These are phyloP conservation scores for Fusarium mangiferae DNA, from an alignment of 2,329 filamentous ascomycete genomes.

Conservation along the genomic window DNA sequence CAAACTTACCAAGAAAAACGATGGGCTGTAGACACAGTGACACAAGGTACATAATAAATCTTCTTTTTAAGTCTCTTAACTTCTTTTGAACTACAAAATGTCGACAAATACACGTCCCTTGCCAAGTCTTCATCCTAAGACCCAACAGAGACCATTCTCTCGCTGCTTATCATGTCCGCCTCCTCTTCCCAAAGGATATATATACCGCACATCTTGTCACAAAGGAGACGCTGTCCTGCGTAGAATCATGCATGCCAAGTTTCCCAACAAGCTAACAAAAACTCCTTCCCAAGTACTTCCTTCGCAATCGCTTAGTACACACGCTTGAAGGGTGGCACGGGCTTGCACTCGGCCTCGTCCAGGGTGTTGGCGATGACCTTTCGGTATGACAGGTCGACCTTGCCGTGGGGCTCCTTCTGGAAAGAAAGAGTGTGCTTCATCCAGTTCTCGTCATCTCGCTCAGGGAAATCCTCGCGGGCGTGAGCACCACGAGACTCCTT, in stretches of 20 bases:
- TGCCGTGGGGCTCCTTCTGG: conserved; percentile 91
- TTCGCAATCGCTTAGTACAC: conserved; percentile 71
- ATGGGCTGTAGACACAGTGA: background rate
- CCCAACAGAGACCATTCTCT: conserved; percentile 26
- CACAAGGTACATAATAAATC: background rate
- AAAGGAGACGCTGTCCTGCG: conserved; percentile 44
- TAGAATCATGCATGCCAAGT: conserved; percentile 44
- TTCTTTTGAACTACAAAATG: conserved; percentile 36
- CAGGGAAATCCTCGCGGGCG: conserved; percentile 95
- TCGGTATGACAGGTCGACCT: conserved; percentile 88
- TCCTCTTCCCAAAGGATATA: conserved; percentile 40
- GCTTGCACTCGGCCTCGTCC: conserved; percentile 95
- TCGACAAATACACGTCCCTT: conserved; percentile 39
- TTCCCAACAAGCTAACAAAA: conserved; percentile 43
- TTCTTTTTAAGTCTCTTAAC: conserved; percentile 33
- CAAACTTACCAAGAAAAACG: background rate
- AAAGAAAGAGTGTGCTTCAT: conserved; percentile 99
- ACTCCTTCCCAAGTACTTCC: conserved; percentile 30
- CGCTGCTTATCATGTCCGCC: conserved; percentile 15
- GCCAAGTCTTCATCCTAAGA: conserved; percentile 12
- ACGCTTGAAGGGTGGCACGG: conserved; percentile 96
- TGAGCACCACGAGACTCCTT: conserved; percentile 98
- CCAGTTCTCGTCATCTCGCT: conserved; percentile 95
- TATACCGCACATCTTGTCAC: conserved; percentile 44
- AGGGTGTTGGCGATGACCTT: conserved; percentile 83